These are phyloP conservation scores for Tirmania nivea DNA, from an alignment of 495 filamentous ascomycete genomes.

Conservation along the genomic window DNA sequence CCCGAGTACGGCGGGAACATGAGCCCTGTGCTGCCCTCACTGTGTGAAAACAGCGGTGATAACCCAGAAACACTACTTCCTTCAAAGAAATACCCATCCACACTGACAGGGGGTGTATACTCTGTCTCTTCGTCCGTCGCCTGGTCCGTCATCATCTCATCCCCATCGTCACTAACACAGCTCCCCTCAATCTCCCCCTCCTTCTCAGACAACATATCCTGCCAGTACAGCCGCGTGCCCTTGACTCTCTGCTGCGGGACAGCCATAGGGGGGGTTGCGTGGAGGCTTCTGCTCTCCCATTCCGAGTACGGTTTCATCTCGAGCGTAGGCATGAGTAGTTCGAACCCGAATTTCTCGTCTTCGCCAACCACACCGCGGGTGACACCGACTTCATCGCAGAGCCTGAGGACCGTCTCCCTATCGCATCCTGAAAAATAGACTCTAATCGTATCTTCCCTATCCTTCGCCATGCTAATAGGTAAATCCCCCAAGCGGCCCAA, in stretches of 20 bases:
- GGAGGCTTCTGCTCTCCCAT: too few relatives aligned
- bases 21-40: too few relatives aligned
- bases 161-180: neutral
- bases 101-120: conserved; percentile 4
- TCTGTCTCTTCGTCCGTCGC: neutral
- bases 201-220: neutral
- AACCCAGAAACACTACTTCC: conserved; percentile 3
- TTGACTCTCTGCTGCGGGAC: neutral
- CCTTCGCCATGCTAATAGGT: conserved; percentile 45
- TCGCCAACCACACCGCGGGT: conserved; percentile 53
- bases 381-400: conserved; percentile 74
- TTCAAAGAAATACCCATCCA: conserved; percentile 20
- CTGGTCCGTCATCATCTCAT: neutral
- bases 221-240: neutral
- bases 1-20: too few relatives aligned
- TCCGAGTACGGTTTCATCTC: neutral
- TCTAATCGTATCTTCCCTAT: conserved; percentile 33
- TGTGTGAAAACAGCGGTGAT: too few relatives aligned
- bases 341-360: conserved; percentile 44
- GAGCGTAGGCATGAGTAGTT: neutral
- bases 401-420: conserved; percentile 52
- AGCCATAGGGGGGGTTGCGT: neutral
- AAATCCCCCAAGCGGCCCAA: conserved; percentile 60
- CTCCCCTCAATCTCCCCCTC: too few relatives aligned
- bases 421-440: conserved; percentile 87